Evolutionary conservation across 805 yeast genomes (phyloP).

Genomic region (Zygotorulaspora florentina): DNA sequence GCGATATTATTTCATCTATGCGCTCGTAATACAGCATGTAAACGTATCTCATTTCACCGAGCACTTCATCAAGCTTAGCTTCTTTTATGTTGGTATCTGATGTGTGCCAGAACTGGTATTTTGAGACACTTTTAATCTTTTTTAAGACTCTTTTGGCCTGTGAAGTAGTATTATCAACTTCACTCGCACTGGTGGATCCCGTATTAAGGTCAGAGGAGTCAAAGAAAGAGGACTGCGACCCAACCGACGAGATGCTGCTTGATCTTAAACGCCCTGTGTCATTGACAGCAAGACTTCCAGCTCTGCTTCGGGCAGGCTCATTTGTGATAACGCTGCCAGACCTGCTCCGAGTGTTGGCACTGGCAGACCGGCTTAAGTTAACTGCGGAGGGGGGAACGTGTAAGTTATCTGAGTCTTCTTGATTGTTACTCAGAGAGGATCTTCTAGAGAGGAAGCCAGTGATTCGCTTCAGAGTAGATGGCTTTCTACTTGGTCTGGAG

Average conservation of each 20-base stretch:
- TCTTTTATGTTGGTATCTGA: conserved; percentile 74
- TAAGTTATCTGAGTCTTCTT: conserved; percentile 1
- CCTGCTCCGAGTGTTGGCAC: conserved; percentile 4
- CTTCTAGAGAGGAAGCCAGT: conserved; percentile 24
- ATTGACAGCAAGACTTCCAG: conserved; percentile 2
- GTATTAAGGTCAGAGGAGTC: conserved; percentile 14
- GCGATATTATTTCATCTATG: conserved; percentile 15
- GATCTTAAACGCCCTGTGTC: conserved; percentile 8
- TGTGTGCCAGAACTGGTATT: conserved; percentile 76
- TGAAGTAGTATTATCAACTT: conserved; percentile 11
- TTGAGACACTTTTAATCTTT: conserved; percentile 51
- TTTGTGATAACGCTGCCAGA: conserved; percentile 6
- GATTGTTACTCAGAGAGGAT: conserved; percentile 12
- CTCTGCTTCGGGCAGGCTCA: conserved; percentile 10
- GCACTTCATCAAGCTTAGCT: conserved; percentile 50
- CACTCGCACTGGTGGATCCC: conserved; percentile 22
- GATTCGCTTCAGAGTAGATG: conserved; percentile 18
- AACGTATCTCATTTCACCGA: conserved; percentile 68
- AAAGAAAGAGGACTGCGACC: conserved; percentile 11
- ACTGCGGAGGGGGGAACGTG: background rate
- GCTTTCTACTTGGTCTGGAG: conserved; percentile 16
- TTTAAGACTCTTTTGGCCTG: conserved; percentile 40
- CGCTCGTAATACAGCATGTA: conserved; percentile 83
- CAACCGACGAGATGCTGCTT: conserved; percentile 18
- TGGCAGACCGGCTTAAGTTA: conserved; percentile 5